These are phyloP conservation scores for Pythium pectinolyticum DNA, from an alignment of 352 stramenopile genomes.

Conservation along the genomic window DNA sequence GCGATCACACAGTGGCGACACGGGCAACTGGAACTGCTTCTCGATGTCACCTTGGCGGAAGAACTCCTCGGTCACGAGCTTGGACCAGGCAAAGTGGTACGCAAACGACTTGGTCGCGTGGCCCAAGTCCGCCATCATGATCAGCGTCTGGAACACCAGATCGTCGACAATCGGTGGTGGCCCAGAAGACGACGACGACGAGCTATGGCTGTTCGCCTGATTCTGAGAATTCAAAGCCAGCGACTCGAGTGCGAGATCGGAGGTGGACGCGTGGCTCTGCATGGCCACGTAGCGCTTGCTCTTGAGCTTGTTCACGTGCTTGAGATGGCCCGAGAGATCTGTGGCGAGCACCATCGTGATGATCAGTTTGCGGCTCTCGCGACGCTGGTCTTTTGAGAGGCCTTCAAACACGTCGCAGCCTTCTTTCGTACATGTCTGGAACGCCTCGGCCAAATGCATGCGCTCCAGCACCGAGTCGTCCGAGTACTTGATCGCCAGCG, in stretches of 20 bases:
- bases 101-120: conserved; percentile 68
- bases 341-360: conserved; percentile 86
- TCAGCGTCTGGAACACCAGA: conserved; percentile 59
- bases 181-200: not conserved
- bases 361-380: conserved; percentile 63
- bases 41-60: conserved; percentile 67
- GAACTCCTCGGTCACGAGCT: conserved; percentile 67
- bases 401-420: conserved; percentile 71
- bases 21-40: conserved; percentile 45
- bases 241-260: conserved; percentile 19
- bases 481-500: conserved; percentile 92
- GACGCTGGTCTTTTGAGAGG: conserved; percentile 49
- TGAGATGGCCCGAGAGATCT: conserved; percentile 74
- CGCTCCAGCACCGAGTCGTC: conserved; percentile 90
- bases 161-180: conserved; percentile 32
- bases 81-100: conserved; percentile 56
- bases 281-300: conserved; percentile 58
- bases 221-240: too few species aligned
- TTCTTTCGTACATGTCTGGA: conserved; percentile 63
- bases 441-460: conserved; percentile 74
- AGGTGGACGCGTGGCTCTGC: conserved; percentile 32
- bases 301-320: conserved; percentile 75
- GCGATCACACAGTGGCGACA: conserved; percentile 71
- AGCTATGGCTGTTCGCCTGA: not conserved
- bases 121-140: conserved; percentile 78